Evolutionary conservation across 176 grass and related monocot genomes (phyloP).

Genomic region (Eleusine coracana): DNA sequence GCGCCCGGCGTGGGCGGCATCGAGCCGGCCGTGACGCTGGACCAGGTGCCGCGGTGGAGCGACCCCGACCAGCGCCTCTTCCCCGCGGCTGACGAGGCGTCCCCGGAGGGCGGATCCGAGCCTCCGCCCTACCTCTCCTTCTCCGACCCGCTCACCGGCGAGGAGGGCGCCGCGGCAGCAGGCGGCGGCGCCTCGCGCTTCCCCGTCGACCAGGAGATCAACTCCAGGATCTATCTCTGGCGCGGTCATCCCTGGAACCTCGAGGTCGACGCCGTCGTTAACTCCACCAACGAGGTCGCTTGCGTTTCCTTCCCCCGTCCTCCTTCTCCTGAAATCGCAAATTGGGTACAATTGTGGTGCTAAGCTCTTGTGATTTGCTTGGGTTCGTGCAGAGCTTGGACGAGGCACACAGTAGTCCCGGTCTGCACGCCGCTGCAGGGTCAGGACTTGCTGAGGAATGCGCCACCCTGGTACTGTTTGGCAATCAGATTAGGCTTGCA

Average conservation of each 20-base stretch:
- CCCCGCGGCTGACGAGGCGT: background rate
- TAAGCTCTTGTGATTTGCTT: constrained; percentile 23
- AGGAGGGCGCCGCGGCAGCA: constrained; percentile 34
- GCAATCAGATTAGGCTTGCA: background rate
- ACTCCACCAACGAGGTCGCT: constrained; percentile 97
- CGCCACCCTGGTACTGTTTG: constrained; percentile 74
- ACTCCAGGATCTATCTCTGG: constrained; percentile 95
- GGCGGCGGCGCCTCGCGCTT: constrained; percentile 56
- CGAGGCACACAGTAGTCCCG: constrained; percentile 87
- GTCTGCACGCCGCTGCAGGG: constrained; percentile 79
- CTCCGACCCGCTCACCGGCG: constrained; percentile 65
- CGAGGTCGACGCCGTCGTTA: constrained; percentile 90
- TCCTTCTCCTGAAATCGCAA: background rate
- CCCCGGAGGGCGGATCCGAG: constrained; percentile 36
- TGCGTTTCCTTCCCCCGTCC: background rate
- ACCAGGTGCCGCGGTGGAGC: constrained; percentile 91
- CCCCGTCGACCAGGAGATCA: constrained; percentile 85
- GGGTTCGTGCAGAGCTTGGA: constrained; percentile 74
- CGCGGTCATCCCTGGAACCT: constrained; percentile 89
- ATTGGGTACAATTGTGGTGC: background rate
- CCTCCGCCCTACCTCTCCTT: constrained; percentile 48
- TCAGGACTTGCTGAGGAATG: constrained; percentile 84
- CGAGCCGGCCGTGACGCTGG: constrained; percentile 72
- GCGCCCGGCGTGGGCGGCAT: constrained; percentile 52
- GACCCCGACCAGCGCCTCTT: constrained; percentile 73